Conservation (phyloP, 1,284 basidiomycete genomes). For the Rhodotorula glutinis region DNA sequence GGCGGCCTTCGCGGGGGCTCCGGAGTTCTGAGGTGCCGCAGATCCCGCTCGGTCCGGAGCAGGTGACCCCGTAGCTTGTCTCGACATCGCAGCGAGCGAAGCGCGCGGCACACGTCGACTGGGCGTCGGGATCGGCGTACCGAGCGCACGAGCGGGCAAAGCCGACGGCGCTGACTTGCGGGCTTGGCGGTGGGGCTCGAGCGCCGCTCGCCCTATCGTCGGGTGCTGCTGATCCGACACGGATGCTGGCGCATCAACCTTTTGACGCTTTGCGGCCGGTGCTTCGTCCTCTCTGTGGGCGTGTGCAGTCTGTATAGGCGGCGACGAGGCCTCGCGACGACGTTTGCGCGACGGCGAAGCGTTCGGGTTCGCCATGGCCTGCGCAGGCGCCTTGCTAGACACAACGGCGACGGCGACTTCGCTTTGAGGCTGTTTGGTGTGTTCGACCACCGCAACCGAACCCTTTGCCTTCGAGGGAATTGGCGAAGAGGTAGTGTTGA, state of each 20-base stretch:
- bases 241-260: neutral
- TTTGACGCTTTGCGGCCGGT: conserved; percentile 2
- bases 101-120: conserved; percentile 6
- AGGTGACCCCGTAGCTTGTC: neutral
- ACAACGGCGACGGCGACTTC: too few relatives aligned
- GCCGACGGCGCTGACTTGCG: neutral
- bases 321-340: neutral
- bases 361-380: too few relatives aligned
- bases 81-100: neutral
- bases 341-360: neutral
- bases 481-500: too few relatives aligned
- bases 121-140: neutral
- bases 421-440: too few relatives aligned
- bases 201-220: neutral
- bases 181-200: neutral
- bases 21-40: too few relatives aligned
- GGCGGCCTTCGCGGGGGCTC: too few relatives aligned
- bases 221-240: neutral
- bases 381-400: too few relatives aligned
- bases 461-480: too few relatives aligned
- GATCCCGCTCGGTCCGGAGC: neutral
- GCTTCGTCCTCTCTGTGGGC: too few relatives aligned
- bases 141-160: neutral
- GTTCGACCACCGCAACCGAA: too few relatives aligned
- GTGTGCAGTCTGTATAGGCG: too few relatives aligned